Percentiles rank a stretch among this genome's conserved stretches.
Evolutionary conservation across 352 stramenopile genomes (phyloP).

Genomic region (Pythium angustatum): DNA sequence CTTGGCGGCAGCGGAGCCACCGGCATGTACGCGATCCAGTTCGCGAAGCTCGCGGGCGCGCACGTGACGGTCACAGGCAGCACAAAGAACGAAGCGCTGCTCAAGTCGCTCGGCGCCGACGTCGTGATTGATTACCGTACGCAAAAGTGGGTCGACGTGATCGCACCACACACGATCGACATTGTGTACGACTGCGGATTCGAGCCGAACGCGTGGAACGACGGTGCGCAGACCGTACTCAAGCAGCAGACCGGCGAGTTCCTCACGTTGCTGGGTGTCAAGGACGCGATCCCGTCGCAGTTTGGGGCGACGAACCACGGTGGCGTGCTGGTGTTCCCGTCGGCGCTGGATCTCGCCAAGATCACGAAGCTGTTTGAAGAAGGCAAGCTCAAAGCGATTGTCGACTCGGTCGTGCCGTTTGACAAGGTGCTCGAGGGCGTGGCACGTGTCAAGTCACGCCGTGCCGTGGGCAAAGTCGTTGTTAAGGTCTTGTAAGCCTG

Average conservation of each 20-base stretch:
- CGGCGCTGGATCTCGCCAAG: conserved; percentile 31
- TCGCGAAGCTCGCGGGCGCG: conserved; percentile 10
- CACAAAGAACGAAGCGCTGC: conserved; percentile 33
- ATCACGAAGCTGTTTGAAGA: conserved; percentile 43
- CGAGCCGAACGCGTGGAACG: not conserved
- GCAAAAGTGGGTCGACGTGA: not conserved
- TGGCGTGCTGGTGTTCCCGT: conserved; percentile 21
- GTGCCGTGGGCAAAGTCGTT: conserved; percentile 33
- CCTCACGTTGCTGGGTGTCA: conserved; percentile 32
- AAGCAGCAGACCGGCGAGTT: conserved; percentile 40
- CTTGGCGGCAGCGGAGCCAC: conserved; percentile 41
- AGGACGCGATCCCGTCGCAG: conserved; percentile 46
- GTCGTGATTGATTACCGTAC: not conserved
- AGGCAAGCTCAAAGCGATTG: conserved; percentile 33
- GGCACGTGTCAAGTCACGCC: conserved; percentile 40
- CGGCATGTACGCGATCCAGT: conserved; percentile 33
- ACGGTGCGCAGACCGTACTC: conserved; percentile 32
- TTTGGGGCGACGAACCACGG: conserved; percentile 43
- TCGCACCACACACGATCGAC: not conserved
- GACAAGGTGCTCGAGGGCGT: conserved; percentile 45
- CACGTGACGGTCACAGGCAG: conserved; percentile 36
- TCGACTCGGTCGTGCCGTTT: conserved; percentile 47
- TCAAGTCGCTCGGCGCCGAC: conserved; percentile 21
- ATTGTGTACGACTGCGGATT: not conserved
- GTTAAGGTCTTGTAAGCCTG: conserved; percentile 21